Conservation (phyloP, 352 stramenopile species). For the Phytophthora cryptogea region DNA sequence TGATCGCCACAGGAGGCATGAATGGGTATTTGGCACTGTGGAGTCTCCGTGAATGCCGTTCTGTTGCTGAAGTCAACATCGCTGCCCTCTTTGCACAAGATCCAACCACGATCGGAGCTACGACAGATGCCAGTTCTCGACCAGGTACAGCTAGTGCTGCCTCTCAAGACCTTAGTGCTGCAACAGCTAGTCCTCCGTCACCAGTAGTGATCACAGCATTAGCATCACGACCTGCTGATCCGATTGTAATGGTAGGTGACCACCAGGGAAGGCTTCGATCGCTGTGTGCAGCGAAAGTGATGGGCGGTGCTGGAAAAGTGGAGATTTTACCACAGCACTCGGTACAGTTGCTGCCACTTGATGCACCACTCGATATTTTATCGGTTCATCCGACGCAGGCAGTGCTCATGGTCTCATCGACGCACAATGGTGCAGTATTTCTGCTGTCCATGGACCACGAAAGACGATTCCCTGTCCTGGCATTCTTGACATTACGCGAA, state of each 20-base stretch:
- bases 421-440: conserved; percentile 45
- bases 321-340: conserved; percentile 74
- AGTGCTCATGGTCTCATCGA: conserved; percentile 61
- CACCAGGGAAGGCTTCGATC: conserved; percentile 59
- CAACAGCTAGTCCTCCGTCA: not conserved
- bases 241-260: conserved; percentile 67
- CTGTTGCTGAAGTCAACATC: conserved; percentile 46
- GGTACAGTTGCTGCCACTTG: conserved; percentile 40
- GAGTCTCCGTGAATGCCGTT: conserved; percentile 50
- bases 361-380: conserved; percentile 53
- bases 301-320: conserved; percentile 45
- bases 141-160: conserved; percentile 19
- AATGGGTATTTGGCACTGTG: conserved; percentile 57
- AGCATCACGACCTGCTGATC: conserved; percentile 49
- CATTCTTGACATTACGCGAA: conserved; percentile 50
- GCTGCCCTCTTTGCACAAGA: conserved; percentile 44
- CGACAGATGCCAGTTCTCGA: conserved; percentile 10
- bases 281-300: conserved; percentile 55
- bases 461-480: conserved; percentile 64
- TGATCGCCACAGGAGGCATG: conserved; percentile 59
- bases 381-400: conserved; percentile 63
- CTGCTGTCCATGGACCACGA: conserved; percentile 75
- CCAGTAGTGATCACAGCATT: conserved; percentile 52
- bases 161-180: not conserved
- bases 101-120: conserved; percentile 7